Conservation (phyloP, 805 yeast genomes). For the Teunomyces gatunensis region DNA sequence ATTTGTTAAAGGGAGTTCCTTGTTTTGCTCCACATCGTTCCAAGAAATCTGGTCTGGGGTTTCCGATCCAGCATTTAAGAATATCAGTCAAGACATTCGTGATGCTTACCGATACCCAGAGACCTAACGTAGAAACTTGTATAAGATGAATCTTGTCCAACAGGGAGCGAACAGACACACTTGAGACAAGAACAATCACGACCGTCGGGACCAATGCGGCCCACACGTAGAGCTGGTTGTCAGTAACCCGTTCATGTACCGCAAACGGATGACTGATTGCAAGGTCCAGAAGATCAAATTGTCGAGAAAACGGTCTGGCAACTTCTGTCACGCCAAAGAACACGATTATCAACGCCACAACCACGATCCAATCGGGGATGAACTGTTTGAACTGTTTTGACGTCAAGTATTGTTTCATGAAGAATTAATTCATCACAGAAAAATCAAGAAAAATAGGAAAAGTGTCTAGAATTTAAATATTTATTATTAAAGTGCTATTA, state of each 20-base stretch:
- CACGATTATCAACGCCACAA: constrained; percentile 18
- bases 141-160: constrained; percentile 22
- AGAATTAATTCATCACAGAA: not conserved
- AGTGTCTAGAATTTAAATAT: not conserved
- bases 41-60: constrained; percentile 45
- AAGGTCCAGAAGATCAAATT: constrained; percentile 30
- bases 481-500: not conserved
- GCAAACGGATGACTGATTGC: constrained; percentile 38
- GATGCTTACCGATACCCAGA: constrained; percentile 25
- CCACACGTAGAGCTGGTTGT: constrained; percentile 28
- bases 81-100: constrained; percentile 36
- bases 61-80: constrained; percentile 38
- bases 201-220: constrained; percentile 25
- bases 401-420: constrained; percentile 9
- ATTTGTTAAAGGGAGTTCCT: constrained; percentile 21
- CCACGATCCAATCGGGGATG: constrained; percentile 32
- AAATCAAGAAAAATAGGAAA: not conserved
- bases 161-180: constrained; percentile 6
- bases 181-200: constrained; percentile 16
- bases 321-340: constrained; percentile 31
- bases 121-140: constrained; percentile 30
- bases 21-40: constrained; percentile 32
- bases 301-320: constrained; percentile 34
- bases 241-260: constrained; percentile 29
- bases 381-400: constrained; percentile 18